phyloP scores from a whole-genome alignment of 768 basidiomycete species.

The Macrolepiota albuminosa region DNA sequence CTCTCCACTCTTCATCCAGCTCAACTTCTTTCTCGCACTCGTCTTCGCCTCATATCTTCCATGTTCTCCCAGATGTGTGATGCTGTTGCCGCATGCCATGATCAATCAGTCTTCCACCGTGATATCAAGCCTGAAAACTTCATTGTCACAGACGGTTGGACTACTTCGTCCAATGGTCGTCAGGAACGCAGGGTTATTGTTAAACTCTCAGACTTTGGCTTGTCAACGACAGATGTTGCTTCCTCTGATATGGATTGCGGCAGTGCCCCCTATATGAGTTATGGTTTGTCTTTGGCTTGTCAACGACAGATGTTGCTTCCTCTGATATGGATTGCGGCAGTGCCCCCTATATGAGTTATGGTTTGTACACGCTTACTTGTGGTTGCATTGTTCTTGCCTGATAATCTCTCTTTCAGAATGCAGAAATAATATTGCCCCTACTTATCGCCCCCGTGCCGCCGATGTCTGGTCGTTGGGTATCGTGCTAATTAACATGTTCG shows the following conservation, averaged over 20 bases:
- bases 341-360: slow-evolving; percentile 98
- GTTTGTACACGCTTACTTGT: slow-evolving; percentile 37
- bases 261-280: slow-evolving; percentile 96
- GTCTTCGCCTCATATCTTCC: slow-evolving; percentile 88
- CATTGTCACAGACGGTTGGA: slow-evolving; percentile 83
- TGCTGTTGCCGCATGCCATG: slow-evolving; percentile 92
- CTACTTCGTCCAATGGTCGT: slow-evolving; percentile 46
- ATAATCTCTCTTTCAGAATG: slow-evolving; percentile 58
- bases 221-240: slow-evolving; percentile 84
- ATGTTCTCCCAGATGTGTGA: slow-evolving; percentile 99
- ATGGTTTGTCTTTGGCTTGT: slow-evolving; percentile 95
- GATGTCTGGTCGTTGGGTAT: slow-evolving; percentile 99
- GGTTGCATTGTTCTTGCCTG: slow-evolving; percentile 12
- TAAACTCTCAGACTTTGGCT: slow-evolving; percentile 95
- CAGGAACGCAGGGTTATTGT: slow-evolving; percentile 87
- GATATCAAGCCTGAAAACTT: slow-evolving; percentile 99
- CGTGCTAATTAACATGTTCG: slow-evolving; percentile 96
- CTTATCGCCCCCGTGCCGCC: slow-evolving; percentile 90
- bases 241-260: slow-evolving; percentile 98
- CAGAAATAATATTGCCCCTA: slow-evolving; percentile 94
- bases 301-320: slow-evolving; percentile 82
- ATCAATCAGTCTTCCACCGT: slow-evolving; percentile 85
- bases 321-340: slow-evolving; percentile 98
- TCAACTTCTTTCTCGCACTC: slow-evolving; percentile 80
- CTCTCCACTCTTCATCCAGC: slow-evolving; percentile 77